Conservation (phyloP, 176 grass and related monocot genomes). For the Puya raimondii region DNA sequence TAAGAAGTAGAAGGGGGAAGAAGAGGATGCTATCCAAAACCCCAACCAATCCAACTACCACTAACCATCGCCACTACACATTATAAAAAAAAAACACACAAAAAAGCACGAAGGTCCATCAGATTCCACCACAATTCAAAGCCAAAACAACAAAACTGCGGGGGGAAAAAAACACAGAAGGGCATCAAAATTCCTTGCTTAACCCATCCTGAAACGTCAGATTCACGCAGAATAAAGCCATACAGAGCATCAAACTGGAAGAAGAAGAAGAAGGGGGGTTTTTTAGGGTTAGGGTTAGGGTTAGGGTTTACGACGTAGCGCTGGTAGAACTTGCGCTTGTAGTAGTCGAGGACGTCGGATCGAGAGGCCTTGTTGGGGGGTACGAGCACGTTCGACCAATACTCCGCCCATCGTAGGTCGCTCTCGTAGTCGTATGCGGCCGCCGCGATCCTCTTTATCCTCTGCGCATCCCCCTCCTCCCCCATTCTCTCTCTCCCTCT, state of each 20-base stretch:
- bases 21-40: too few relatives aligned
- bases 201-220: too few relatives aligned
- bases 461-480: conserved; percentile 50
- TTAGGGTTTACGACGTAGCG: conserved; percentile 34
- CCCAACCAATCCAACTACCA: too few relatives aligned
- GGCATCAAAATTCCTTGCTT: too few relatives aligned
- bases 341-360: conserved; percentile 48
- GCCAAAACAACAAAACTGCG: too few relatives aligned
- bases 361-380: conserved; percentile 50
- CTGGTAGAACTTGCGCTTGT: conserved; percentile 89
- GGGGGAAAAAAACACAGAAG: too few relatives aligned
- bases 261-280: not conserved
- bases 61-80: too few relatives aligned
- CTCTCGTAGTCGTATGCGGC: conserved; percentile 57
- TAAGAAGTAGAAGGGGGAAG: too few relatives aligned
- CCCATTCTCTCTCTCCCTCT: conserved; percentile 17
- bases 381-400: conserved; percentile 39
- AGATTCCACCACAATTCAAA: too few relatives aligned
- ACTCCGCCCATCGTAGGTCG: conserved; percentile 40
- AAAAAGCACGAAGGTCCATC: too few relatives aligned
- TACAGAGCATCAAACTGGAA: not conserved
- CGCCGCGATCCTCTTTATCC: conserved; percentile 35
- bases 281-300: not conserved
- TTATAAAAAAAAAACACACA: too few relatives aligned
- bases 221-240: too few relatives aligned